phyloP scores from a whole-genome alignment of 805 yeast species.

The Geotrichum ghanense region DNA sequence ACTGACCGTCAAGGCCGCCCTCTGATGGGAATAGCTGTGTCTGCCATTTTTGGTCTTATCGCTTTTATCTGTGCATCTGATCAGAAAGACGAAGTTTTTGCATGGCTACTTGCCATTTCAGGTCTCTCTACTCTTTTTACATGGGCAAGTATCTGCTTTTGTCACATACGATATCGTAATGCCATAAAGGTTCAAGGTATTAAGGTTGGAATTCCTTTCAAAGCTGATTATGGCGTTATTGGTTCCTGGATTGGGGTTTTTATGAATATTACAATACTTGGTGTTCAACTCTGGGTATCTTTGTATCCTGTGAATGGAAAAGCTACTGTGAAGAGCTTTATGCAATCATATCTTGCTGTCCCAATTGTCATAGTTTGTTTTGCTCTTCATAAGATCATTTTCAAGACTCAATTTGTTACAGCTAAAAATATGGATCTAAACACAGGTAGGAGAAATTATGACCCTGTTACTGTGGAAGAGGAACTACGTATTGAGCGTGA shows the following conservation, averaged over 20 bases:
- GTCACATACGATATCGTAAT: constrained; percentile 52
- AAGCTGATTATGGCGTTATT: constrained; percentile 47
- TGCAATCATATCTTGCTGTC: constrained; percentile 51
- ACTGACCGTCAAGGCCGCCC: constrained; percentile 63
- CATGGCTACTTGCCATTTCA: constrained; percentile 56
- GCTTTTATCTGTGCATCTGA: constrained; percentile 47
- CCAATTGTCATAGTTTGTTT: constrained; percentile 51
- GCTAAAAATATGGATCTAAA: constrained; percentile 47
- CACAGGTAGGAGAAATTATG: constrained; percentile 48
- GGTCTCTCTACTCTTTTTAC: constrained; percentile 52
- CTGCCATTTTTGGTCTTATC: constrained; percentile 42
- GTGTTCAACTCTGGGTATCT: constrained; percentile 69
- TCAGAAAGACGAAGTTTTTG: constrained; percentile 39
- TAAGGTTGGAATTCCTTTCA: constrained; percentile 44
- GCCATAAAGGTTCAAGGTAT: constrained; percentile 55
- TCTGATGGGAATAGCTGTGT: constrained; percentile 39
- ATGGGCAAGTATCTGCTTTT: constrained; percentile 49
- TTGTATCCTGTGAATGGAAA: constrained; percentile 46
- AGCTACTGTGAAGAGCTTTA: constrained; percentile 49
- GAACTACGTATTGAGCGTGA: constrained; percentile 43
- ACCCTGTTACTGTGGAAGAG: constrained; percentile 38
- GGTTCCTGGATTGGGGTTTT: constrained; percentile 53
- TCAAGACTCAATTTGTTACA: constrained; percentile 30
- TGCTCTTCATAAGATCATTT: constrained; percentile 47
- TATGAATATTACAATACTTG: constrained; percentile 44